Base-by-base conservation (phyloP, 2,329 filamentous ascomycete genomes). In the Aspergillus persii region DNA sequence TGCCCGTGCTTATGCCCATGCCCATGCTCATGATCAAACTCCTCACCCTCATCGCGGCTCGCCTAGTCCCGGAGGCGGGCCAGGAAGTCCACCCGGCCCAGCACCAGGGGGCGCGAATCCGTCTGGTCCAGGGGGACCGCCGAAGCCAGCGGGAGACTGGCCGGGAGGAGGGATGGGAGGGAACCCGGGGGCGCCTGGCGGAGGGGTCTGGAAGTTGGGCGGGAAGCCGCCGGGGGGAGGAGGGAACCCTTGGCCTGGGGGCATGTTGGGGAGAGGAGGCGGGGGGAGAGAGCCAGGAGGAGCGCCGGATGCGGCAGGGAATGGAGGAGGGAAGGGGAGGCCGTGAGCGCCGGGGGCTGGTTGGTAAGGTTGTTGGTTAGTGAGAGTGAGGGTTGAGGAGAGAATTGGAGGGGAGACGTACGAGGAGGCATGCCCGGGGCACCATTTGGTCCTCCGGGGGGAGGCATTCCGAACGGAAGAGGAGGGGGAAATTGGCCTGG, bases 391-490 rank as follows among this genome's bases (percentile, higher is more conserved):
- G n/a, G 23, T 9, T 27, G 31, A 26, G 44, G 3, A 36, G 1
- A 29, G 36, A 26, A 23, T 23, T 23, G 18, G 30, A 23, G 54
- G 23, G 33, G 8, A 36, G 26, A 81, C 84, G 69, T 84, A 87
- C 85, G 85, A 72, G 84, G 80, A 54, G 65, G 79, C 68, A 80
- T 73, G 63, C 74, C 78, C 51, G 76, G 76, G 31, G 71, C 67
- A 39, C 67, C 76, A 41, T 74, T 74, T 58, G 75, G 72, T 39
- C 66, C 75, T 52, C 76, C 76, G 31, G 71, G 72, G 44, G 80
- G 70, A 54, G 81, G 80, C 62, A 80, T 76, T 57, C 82, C 83
- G 68, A 87, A 88, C 29, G 85, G 85, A 49, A 86, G 86, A 58
- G 85, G 86, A 62, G 79, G 86, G 62, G 79, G 77, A 60, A 81